Conservation (phyloP, 805 yeast species). For the Metschnikowia picachoensis region DNA sequence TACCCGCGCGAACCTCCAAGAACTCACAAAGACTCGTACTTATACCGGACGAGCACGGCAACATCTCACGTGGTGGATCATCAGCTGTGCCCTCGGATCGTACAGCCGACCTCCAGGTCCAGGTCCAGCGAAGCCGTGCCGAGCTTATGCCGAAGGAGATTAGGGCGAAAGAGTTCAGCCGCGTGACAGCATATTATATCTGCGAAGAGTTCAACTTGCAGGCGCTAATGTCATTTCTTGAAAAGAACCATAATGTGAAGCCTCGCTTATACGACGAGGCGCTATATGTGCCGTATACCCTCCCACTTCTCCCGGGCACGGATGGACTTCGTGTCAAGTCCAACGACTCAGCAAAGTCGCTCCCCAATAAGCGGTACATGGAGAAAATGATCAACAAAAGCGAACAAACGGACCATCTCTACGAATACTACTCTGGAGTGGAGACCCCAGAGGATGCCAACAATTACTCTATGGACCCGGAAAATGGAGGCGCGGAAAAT, state of each 20-base stretch:
- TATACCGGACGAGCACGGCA: slow-evolving; percentile 59
- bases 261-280: slow-evolving; percentile 91
- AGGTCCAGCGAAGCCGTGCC: slow-evolving; percentile 44
- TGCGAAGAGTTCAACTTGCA: slow-evolving; percentile 76
- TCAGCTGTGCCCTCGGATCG: slow-evolving; percentile 12
- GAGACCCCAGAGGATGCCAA: slow-evolving; percentile 59
- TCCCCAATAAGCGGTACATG: slow-evolving; percentile 50
- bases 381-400: slow-evolving; percentile 75
- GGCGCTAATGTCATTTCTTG: slow-evolving; percentile 59
- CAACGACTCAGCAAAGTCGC: slow-evolving; percentile 47
- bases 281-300: slow-evolving; percentile 81
- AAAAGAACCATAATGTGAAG: slow-evolving; percentile 70
- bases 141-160: slow-evolving; percentile 57
- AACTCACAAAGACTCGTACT: slow-evolving; percentile 81
- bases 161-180: slow-evolving; percentile 60
- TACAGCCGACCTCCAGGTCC: slow-evolving; percentile 21
- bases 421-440: slow-evolving; percentile 82
- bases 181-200: slow-evolving; percentile 90
- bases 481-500: slow-evolving; percentile 35
- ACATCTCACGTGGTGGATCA: slow-evolving; percentile 9
- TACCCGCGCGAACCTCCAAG: slow-evolving; percentile 77
- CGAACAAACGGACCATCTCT: slow-evolving; percentile 88
- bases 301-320: slow-evolving; percentile 83
- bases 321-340: slow-evolving; percentile 75
- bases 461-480: slow-evolving; percentile 46